Percentiles rank a stretch among this genome's conserved stretches.
Conservation (phyloP, 2,329 filamentous ascomycete genomes). For the Golovinomyces cichoracearum region DNA sequence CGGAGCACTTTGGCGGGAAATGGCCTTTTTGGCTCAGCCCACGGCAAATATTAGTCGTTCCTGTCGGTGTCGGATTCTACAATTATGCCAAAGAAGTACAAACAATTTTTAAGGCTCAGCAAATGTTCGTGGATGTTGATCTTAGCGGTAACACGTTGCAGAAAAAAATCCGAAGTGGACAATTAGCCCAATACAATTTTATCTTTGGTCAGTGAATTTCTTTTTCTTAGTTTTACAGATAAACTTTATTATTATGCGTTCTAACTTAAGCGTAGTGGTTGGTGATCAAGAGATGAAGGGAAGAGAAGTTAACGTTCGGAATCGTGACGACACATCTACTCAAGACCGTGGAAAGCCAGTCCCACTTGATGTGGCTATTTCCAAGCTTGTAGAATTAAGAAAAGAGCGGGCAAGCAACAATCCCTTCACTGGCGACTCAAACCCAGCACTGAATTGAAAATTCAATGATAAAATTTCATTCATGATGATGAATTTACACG, state of each 20-base stretch:
- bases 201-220: constrained; percentile 33
- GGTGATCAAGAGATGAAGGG: constrained; percentile 34
- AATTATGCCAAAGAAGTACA: constrained; percentile 56
- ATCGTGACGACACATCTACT: constrained; percentile 34
- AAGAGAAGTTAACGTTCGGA: constrained; percentile 35
- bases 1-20: constrained; percentile 64
- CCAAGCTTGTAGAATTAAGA: constrained; percentile 27
- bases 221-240: background rate
- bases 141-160: constrained; percentile 56
- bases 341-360: constrained; percentile 35
- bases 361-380: constrained; percentile 28
- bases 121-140: constrained; percentile 46
- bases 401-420: constrained; percentile 19
- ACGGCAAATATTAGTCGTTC: constrained; percentile 56
- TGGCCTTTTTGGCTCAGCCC: constrained; percentile 78
- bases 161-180: constrained; percentile 68
- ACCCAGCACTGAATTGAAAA: too few species aligned
- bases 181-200: constrained; percentile 62
- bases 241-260: background rate
- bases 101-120: constrained; percentile 36
- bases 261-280: constrained; percentile 22
- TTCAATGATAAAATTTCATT: too few species aligned
- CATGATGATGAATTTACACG: too few species aligned
- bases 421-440: constrained; percentile 16
- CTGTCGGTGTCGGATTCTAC: constrained; percentile 44